A percentile compares a stretch with the other conserved stretches of the same genome.
phyloP scores from a whole-genome alignment of 345 rosid species.

The Hypericum perforatum region DNA sequence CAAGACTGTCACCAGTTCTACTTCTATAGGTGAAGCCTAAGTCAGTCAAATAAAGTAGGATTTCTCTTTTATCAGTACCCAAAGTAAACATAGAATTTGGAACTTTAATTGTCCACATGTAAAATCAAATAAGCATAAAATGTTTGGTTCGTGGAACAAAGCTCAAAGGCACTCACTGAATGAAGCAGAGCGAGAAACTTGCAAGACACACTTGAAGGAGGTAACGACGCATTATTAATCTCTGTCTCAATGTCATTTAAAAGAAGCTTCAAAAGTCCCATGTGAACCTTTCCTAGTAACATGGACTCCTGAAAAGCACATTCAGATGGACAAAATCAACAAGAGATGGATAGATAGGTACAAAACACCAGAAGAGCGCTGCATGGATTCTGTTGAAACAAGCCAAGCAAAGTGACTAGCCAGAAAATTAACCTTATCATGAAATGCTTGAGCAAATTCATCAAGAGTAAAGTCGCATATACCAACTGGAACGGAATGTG shows the following conservation, averaged over 20 bases:
- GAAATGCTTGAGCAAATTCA: constrained; percentile 83
- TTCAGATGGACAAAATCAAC: constrained; percentile 7
- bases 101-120: no score
- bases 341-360: background rate
- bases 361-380: background rate
- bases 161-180: constrained; percentile 46
- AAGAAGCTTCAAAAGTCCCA: constrained; percentile 82
- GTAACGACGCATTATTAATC: constrained; percentile 38
- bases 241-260: constrained; percentile 58
- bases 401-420: constrained; percentile 7
- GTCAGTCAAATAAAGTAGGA: no score
- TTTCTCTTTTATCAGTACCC: no score
- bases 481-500: constrained; percentile 53
- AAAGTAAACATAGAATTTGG: no score
- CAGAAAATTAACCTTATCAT: constrained; percentile 63
- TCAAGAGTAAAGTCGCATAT: constrained; percentile 75
- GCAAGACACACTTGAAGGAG: constrained; percentile 64
- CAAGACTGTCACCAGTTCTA: no score
- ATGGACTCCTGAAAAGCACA: constrained; percentile 59
- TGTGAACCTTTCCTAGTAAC: constrained; percentile 77
- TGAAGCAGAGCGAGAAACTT: constrained; percentile 84
- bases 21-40: no score
- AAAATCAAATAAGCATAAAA: no score
- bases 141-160: no score
- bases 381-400: background rate